Evolutionary conservation across 2,329 filamentous ascomycete genomes (phyloP).

Genomic region (Fusarium falciforme): DNA sequence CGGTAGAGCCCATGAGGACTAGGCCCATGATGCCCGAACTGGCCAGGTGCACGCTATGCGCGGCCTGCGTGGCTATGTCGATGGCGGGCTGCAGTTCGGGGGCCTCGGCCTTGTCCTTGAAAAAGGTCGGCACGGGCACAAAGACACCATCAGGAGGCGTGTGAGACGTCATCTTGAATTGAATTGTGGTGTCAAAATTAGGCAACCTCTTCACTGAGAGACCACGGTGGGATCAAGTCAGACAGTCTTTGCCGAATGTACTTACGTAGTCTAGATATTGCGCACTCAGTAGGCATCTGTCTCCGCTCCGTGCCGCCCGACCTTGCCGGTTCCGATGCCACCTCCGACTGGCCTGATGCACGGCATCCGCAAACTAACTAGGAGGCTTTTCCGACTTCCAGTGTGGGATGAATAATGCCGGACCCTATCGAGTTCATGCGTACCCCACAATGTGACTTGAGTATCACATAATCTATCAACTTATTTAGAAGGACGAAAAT

Average conservation of each 20-base stretch:
- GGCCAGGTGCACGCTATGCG: conserved; percentile 70
- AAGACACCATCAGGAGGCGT: conserved; percentile 65
- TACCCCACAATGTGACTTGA: too few relatives aligned
- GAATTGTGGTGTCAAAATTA: conserved; percentile 4
- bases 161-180: not conserved
- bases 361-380: not conserved
- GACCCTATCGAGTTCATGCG: too few relatives aligned
- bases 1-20: conserved; percentile 71
- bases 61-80: conserved; percentile 66
- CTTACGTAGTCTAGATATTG: too few relatives aligned
- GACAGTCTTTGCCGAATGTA: too few relatives aligned
- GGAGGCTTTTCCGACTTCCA: not conserved
- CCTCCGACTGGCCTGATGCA: not conserved
- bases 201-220: not conserved
- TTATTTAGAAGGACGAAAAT: too few relatives aligned
- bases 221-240: not conserved
- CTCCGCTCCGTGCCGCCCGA: not conserved
- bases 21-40: conserved; percentile 68
- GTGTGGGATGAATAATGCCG: not conserved
- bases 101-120: conserved; percentile 53
- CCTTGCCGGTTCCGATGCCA: not conserved
- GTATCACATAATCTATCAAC: too few relatives aligned
- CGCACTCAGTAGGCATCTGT: not conserved
- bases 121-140: conserved; percentile 72
- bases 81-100: conserved; percentile 49